These are phyloP conservation scores for Herpomyces periplanetae DNA, from an alignment of 2,329 filamentous ascomycete species.

Conservation along the genomic window DNA sequence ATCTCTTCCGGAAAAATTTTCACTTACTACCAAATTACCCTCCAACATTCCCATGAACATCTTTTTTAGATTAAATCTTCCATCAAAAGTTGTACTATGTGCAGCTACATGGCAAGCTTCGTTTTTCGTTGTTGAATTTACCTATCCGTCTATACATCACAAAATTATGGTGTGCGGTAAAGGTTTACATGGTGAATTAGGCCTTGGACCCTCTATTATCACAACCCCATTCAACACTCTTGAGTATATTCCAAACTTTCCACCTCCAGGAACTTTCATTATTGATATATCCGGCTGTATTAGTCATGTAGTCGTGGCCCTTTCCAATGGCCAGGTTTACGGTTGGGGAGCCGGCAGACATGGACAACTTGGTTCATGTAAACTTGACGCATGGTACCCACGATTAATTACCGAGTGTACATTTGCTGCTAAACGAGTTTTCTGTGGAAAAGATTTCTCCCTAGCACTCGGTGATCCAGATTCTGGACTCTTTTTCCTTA, in stretches of 20 bases:
- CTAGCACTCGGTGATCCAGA: constrained; percentile 18
- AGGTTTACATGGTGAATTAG: constrained; percentile 26
- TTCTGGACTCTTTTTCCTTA: constrained; percentile 18
- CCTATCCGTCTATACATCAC: too few relatives aligned
- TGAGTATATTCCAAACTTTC: constrained; percentile 18
- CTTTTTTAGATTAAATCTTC: constrained; percentile 4
- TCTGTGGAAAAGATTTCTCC: constrained; percentile 57
- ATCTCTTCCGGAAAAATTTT: constrained; percentile 1
- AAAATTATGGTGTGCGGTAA: constrained; percentile 18
- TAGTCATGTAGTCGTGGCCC: constrained; percentile 30
- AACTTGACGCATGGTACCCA: constrained; percentile 15
- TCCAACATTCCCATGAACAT: constrained; percentile 1
- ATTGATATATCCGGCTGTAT: constrained; percentile 28
- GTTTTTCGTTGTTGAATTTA: constrained; percentile 18
- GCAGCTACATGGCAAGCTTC: constrained; percentile 46
- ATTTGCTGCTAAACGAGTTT: constrained; percentile 23
- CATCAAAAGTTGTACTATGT: constrained; percentile 10
- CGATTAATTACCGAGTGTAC: constrained; percentile 15
- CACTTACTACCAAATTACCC: constrained; percentile 2
- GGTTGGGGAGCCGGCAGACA: constrained; percentile 68
- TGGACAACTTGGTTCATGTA: constrained; percentile 29
- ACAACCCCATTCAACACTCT: constrained; percentile 6
- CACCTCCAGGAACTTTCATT: constrained; percentile 17
- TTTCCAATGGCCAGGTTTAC: constrained; percentile 34
- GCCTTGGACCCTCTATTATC: constrained; percentile 19